Evolutionary conservation across 257 asterid genomes (phyloP), one percentile per base, ranked within the genome.

Genomic region (Solanum neorickii): DNA sequence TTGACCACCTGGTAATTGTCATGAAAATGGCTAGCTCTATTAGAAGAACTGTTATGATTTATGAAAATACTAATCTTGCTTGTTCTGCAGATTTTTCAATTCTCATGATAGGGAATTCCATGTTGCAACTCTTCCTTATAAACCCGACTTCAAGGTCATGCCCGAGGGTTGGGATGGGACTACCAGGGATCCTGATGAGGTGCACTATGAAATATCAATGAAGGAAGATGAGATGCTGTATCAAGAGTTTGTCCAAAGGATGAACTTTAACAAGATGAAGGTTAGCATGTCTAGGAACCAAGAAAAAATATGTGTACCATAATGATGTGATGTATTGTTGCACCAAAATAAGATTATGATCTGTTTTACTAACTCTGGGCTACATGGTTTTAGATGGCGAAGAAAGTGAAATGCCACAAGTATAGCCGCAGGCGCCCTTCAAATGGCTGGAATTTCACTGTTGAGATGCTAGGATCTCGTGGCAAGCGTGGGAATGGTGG

Each of bases 121-220:
- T 82, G 96, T 97, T 68, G 99, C 99, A 18, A 87, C 98, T 82
- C 96, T 97, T 86, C 98, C 97, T 10, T 93, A 95, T 87, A 95
- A 94, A 91, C 99, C 99, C 5, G 98, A 95, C 89, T 97, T 94
- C 94, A 95, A 92, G 90, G 99, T 95, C 87, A 95, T 97, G 99
- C 99, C 99, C 3, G 99, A 97, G 92, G 98, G 98, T 75, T 97
- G 99, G 99, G 99, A 95, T 89, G 99, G 99, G 87, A 95, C 96
- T 68, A 93, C 98, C 13, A 92, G 98, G 44, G 99, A 97, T 91
- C 98, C 98, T 35, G 99, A 97, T 82, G 99, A 95, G 95, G 96
- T 95, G 82, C 99, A 93, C 88, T 97, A 95, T 44, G 99, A 95
- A 92, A 94, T 95, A 89, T 97, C 99, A 74, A 93, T 90, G 98